Evolutionary conservation across 2,329 filamentous ascomycete genomes (phyloP).

Genomic region (Ophiostoma fasciatum): DNA sequence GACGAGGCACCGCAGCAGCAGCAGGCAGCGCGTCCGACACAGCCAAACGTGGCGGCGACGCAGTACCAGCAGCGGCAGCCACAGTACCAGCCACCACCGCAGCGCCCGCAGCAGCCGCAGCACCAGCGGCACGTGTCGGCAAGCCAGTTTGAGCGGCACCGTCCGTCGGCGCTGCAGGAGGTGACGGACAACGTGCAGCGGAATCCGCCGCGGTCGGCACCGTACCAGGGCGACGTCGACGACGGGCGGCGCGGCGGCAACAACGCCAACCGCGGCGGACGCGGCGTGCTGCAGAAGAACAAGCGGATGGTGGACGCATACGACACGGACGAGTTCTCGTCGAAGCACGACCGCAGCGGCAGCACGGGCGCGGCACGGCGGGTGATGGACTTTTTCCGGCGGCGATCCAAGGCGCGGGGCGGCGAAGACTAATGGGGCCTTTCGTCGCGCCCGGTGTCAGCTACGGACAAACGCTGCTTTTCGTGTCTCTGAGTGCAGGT

Average conservation of each 20-base stretch:
- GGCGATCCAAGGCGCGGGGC: slow-evolving; percentile 62
- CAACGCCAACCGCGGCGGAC: slow-evolving; percentile 17
- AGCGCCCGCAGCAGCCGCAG: slow-evolving; percentile 1
- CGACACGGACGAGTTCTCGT: slow-evolving; percentile 53
- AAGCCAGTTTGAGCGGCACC: slow-evolving; percentile 2
- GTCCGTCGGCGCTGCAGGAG: slow-evolving; percentile 18
- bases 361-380: slow-evolving; percentile 77
- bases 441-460: too few relatives aligned
- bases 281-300: slow-evolving; percentile 61
- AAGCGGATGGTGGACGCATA: slow-evolving; percentile 85
- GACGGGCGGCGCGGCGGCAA: slow-evolving; percentile 25
- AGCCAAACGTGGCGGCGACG: too few relatives aligned
- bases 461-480: too few relatives aligned
- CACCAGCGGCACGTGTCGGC: slow-evolving; percentile 15
- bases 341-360: slow-evolving; percentile 51
- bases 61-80: slow-evolving; percentile 3
- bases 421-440: slow-evolving; percentile 32
- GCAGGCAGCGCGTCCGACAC: too few relatives aligned
- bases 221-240: slow-evolving; percentile 28
- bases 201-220: slow-evolving; percentile 26
- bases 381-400: slow-evolving; percentile 97
- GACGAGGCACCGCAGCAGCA: too few relatives aligned
- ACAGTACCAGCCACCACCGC: slow-evolving; percentile 6
- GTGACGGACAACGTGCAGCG: slow-evolving; percentile 26
- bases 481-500: too few relatives aligned